Evolutionary conservation across 1,284 basidiomycete species (phyloP), one percentile per base, ranked within the genome.

Genomic region (Leccinum insolens): DNA sequence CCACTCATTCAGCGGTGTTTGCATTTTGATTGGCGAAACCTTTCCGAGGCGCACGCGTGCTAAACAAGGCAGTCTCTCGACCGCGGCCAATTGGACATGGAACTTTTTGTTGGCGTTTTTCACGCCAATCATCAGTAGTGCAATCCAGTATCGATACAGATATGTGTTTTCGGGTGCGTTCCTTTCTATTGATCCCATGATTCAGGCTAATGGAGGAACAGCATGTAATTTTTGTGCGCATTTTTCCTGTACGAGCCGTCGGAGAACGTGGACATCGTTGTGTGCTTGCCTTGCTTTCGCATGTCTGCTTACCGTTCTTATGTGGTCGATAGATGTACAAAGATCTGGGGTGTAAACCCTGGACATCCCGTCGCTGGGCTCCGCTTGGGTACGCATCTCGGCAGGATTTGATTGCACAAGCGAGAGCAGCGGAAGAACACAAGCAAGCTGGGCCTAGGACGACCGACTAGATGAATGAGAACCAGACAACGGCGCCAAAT

Each of bases 31-130:
- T 0, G 9, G 34, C 34, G 34, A 34, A 34, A 34, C 34, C 34
- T 34, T 34, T 34, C 4, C 4, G 34, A 34, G 3, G 34, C 82
- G 88, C 57, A 92, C 91, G 6, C 84, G 92, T 66, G 90, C 91
- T 6, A 92, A 92, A 79, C 92, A 94, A 75, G 91, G 88, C 12
- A 86, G 90, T 17, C 78, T 95, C 49, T 85, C 92, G 1, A 93
- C 91, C 0, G 84, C 89, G 0, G 82, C 83, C 57, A 90, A 89
- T 80, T 90, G 89, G 90, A 78, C 86, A 4, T 90, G 86, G 86
- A 93, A 92, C 78, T 93, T 94, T 83, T 81, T 92, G 65, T 81
- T 93, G 68, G 88, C 88, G 2, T 93, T 92, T 84, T 92, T 93
- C 80, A 90, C 89, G 15, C 89, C 89, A 2, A 89, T 90, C 78